Conservation (phyloP, 495 filamentous ascomycete genomes). For the Penicillium antarcticum region DNA sequence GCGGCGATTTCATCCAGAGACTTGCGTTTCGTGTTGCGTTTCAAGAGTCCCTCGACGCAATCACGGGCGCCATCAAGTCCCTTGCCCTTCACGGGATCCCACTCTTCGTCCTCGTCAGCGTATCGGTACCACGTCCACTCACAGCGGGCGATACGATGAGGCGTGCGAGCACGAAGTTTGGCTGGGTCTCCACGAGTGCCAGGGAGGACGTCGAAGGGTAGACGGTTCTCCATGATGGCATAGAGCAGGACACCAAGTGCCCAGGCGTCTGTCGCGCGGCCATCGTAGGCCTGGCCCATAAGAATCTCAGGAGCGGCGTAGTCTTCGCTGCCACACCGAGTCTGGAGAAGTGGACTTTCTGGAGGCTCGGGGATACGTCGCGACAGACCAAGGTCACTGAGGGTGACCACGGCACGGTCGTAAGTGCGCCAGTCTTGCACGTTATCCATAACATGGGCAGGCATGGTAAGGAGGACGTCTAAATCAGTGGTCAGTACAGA, state of each 20-base stretch:
- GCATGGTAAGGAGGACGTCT: slow-evolving; percentile 91
- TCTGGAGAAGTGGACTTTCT: slow-evolving; percentile 70
- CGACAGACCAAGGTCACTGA: slow-evolving; percentile 92
- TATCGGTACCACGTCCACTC: slow-evolving; percentile 94
- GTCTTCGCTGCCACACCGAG: slow-evolving; percentile 91
- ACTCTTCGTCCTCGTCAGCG: slow-evolving; percentile 70
- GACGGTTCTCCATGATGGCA: slow-evolving; percentile 83
- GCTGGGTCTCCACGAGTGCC: slow-evolving; percentile 66
- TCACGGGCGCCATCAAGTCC: slow-evolving; percentile 71
- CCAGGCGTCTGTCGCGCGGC: slow-evolving; percentile 90
- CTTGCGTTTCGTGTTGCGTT: slow-evolving; percentile 73
- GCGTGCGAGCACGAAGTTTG: slow-evolving; percentile 68
- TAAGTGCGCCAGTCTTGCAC: slow-evolving; percentile 64
- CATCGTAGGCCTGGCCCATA: slow-evolving; percentile 92
- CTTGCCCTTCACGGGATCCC: slow-evolving; percentile 54
- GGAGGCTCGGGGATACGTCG: slow-evolving; percentile 72
- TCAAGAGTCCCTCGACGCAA: slow-evolving; percentile 78
- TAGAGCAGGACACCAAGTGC: slow-evolving; percentile 91
- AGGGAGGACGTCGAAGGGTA: slow-evolving; percentile 87
- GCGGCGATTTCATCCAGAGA: slow-evolving; percentile 65
- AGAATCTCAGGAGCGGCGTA: slow-evolving; percentile 96
- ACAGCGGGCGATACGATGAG: slow-evolving; percentile 88
- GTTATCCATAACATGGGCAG: slow-evolving; percentile 48
- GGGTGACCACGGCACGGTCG: slow-evolving; percentile 75
- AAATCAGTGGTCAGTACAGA: slow-evolving; percentile 23